Conservation (phyloP, 1,139 yeast genomes). For the Candida freyschussii region DNA sequence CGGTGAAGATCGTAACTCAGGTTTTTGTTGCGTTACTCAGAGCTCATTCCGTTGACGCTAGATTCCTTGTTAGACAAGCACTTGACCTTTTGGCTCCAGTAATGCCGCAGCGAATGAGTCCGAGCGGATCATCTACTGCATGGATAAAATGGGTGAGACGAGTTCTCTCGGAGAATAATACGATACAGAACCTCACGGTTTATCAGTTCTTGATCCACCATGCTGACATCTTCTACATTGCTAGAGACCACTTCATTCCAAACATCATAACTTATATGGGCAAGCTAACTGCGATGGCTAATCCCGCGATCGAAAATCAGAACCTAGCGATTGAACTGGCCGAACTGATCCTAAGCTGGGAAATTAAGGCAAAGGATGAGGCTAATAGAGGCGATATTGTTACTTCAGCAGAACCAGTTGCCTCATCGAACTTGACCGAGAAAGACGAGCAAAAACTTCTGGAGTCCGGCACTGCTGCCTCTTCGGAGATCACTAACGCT, state of each 20-base stretch:
- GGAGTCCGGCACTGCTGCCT: conserved; percentile 10
- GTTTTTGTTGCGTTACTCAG: conserved; percentile 86
- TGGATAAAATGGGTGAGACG: conserved; percentile 98
- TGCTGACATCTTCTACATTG: conserved; percentile 76
- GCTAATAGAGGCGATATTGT: conserved; percentile 12
- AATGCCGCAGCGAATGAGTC: conserved; percentile 63
- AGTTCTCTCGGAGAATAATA: conserved; percentile 85
- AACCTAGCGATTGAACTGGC: conserved; percentile 85
- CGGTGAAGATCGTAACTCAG: conserved; percentile 83
- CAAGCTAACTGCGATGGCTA: conserved; percentile 75
- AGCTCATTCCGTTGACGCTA: conserved; percentile 82
- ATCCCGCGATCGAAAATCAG: conserved; percentile 79
- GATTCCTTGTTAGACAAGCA: conserved; percentile 81
- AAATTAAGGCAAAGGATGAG: conserved; percentile 36
- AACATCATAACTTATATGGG: conserved; percentile 95
- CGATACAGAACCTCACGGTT: conserved; percentile 65
- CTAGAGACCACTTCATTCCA: conserved; percentile 85
- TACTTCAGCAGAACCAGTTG: conserved; percentile 12
- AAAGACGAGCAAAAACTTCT: conserved; percentile 20
- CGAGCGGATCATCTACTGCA: conserved; percentile 54
- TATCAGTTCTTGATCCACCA: conserved; percentile 89
- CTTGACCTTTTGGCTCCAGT: conserved; percentile 88
- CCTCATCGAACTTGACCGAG: conserved; percentile 14
- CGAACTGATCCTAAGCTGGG: conserved; percentile 85
- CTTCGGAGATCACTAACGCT: conserved; percentile 18